phyloP scores from a whole-genome alignment of 2,329 filamentous ascomycete genomes.

The Stenocarpella maydis region DNA sequence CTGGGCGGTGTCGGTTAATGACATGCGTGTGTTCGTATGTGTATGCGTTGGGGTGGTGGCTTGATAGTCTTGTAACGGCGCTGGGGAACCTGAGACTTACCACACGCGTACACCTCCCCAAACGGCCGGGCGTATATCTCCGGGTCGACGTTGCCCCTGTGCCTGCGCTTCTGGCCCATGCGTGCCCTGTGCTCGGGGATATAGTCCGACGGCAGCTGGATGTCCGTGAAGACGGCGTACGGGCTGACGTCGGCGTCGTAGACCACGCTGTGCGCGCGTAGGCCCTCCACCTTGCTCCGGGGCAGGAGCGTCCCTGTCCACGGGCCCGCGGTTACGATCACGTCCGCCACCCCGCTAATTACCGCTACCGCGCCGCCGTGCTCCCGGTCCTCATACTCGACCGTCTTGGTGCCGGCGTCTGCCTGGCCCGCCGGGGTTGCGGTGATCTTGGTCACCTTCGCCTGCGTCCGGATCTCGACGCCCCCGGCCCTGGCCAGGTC shows the following conservation, averaged over 20 bases:
- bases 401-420: slow-evolving; percentile 54
- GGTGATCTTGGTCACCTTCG: slow-evolving; percentile 73
- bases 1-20: slow-evolving; percentile 42
- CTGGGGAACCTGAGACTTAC: slow-evolving; percentile 49
- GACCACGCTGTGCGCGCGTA: slow-evolving; percentile 72
- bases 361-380: slow-evolving; percentile 45
- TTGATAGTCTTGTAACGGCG: background rate
- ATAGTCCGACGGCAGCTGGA: slow-evolving; percentile 74
- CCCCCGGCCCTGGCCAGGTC: slow-evolving; percentile 76
- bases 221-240: slow-evolving; percentile 87
- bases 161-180: slow-evolving; percentile 59
- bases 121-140: slow-evolving; percentile 94
- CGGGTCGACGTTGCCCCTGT: slow-evolving; percentile 75
- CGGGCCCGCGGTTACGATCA: slow-evolving; percentile 51
- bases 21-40: too few species aligned
- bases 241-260: slow-evolving; percentile 72
- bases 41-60: slow-evolving; percentile 7
- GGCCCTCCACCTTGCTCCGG: slow-evolving; percentile 62
- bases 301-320: slow-evolving; percentile 71
- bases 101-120: slow-evolving; percentile 92
- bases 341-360: slow-evolving; percentile 58
- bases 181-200: slow-evolving; percentile 57
- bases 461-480: slow-evolving; percentile 71
- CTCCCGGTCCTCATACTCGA: slow-evolving; percentile 66
- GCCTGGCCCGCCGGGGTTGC: slow-evolving; percentile 50